Percentiles rank a stretch among this genome's conserved stretches.
Evolutionary conservation across 1,284 basidiomycete species (phyloP).

Genomic region (Exobasidium cylindrosporum): DNA sequence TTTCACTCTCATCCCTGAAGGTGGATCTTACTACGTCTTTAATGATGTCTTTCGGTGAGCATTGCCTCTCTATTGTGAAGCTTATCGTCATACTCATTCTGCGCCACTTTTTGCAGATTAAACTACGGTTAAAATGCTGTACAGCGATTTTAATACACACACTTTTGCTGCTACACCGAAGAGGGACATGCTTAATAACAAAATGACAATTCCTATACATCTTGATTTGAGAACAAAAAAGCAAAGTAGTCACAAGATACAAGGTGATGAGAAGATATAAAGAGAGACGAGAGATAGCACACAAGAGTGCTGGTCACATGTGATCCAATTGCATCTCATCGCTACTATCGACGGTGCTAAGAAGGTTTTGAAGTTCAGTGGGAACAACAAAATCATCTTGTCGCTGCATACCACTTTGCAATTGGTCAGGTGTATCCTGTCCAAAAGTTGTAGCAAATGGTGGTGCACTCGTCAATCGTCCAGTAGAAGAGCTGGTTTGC

Average conservation of each 20-base stretch:
- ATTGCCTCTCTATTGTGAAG: too few species aligned
- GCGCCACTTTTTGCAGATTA: too few species aligned
- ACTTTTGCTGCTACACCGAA: too few species aligned
- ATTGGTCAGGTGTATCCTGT: background rate
- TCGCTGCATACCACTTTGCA: background rate
- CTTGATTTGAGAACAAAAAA: too few species aligned
- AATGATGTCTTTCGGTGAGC: constrained; percentile 49
- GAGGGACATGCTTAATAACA: too few species aligned
- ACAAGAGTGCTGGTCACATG: background rate
- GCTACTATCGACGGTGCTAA: background rate
- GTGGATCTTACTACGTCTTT: constrained; percentile 77
- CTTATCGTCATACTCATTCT: too few species aligned
- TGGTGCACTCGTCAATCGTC: background rate
- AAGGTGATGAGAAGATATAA: too few species aligned
- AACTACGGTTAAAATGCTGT: constrained; percentile 12
- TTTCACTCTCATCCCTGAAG: constrained; percentile 85
- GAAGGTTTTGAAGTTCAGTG: constrained; percentile 5
- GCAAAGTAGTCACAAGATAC: too few species aligned
- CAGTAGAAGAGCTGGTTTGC: background rate
- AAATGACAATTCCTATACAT: too few species aligned
- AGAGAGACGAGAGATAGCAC: background rate
- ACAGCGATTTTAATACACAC: too few species aligned
- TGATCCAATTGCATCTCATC: constrained; percentile 3
- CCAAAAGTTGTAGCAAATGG: background rate
- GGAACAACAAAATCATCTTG: constrained; percentile 10